These are phyloP conservation scores for Panellus pusillus DNA, from an alignment of 768 basidiomycete genomes.

Conservation along the genomic window DNA sequence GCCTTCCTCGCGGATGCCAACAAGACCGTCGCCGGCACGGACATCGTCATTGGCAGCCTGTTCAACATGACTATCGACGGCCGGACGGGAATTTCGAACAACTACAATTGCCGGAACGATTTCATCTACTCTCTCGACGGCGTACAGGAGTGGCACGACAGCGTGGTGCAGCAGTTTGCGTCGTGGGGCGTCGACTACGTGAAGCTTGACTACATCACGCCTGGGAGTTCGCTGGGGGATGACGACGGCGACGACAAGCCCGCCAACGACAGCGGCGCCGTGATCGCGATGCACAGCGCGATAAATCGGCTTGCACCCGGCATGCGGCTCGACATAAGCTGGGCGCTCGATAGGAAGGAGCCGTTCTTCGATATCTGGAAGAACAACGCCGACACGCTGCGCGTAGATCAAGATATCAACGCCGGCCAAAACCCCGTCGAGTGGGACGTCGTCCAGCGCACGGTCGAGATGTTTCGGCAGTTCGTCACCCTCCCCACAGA, in stretches of 20 bases:
- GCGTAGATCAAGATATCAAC: constrained; percentile 16
- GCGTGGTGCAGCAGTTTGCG: constrained; percentile 11
- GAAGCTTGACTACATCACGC: constrained; percentile 17
- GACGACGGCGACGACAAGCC: constrained; percentile 11
- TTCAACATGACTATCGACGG: neutral
- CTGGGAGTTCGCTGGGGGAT: neutral
- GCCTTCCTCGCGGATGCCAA: constrained; percentile 2
- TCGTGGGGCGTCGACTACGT: constrained; percentile 16
- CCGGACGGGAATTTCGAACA: constrained; percentile 2
- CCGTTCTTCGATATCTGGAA: constrained; percentile 9
- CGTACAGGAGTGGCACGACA: constrained; percentile 14
- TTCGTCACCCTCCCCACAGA: constrained; percentile 7
- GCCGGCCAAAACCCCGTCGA: constrained; percentile 1
- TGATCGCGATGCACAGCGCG: constrained; percentile 9
- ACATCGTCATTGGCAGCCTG: constrained; percentile 7
- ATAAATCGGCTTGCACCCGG: constrained; percentile 5
- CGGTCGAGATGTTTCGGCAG: constrained; percentile 13
- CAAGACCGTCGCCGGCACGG: constrained; percentile 5
- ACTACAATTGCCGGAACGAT: constrained; percentile 8
- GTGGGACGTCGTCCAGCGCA: constrained; percentile 12
- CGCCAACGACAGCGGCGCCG: neutral
- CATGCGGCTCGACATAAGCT: constrained; percentile 18
- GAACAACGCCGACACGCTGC: constrained; percentile 8
- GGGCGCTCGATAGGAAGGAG: constrained; percentile 10
- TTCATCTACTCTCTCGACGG: constrained; percentile 7